Conservation (phyloP, 2,329 filamentous ascomycete species). For the Colletotrichum graminicola region DNA sequence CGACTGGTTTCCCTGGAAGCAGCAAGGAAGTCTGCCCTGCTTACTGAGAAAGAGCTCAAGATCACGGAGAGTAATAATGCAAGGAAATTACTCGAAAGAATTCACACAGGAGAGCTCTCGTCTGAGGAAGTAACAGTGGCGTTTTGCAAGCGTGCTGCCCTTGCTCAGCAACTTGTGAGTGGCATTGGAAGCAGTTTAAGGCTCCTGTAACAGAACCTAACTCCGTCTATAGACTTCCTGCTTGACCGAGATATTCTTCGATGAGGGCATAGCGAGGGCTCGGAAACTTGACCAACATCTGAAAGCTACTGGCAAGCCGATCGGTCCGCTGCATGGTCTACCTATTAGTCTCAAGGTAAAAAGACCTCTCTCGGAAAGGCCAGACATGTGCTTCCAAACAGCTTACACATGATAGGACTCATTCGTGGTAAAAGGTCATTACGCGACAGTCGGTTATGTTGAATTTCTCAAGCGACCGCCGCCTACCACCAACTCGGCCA, state of each 20-base stretch:
- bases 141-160: constrained; percentile 47
- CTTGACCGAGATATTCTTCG: constrained; percentile 63
- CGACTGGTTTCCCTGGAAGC: constrained; percentile 33
- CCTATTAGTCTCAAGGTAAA: constrained; percentile 57
- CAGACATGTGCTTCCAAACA: constrained; percentile 27
- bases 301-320: constrained; percentile 52
- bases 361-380: not conserved
- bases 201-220: not conserved
- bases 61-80: constrained; percentile 44
- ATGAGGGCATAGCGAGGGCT: constrained; percentile 59
- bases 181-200: not conserved
- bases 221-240: constrained; percentile 49
- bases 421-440: constrained; percentile 65
- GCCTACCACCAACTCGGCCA: constrained; percentile 63
- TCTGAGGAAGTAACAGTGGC: constrained; percentile 46
- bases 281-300: constrained; percentile 59
- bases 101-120: constrained; percentile 42
- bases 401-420: constrained; percentile 67
- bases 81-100: constrained; percentile 37
- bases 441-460: constrained; percentile 68
- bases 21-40: constrained; percentile 28
- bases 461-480: constrained; percentile 64
- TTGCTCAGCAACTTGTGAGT: constrained; percentile 47
- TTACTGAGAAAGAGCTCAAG: constrained; percentile 44
- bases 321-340: constrained; percentile 73